Base-by-base conservation (phyloP, 2,329 filamentous ascomycete genomes). In the Fusarium incarnatum region DNA sequence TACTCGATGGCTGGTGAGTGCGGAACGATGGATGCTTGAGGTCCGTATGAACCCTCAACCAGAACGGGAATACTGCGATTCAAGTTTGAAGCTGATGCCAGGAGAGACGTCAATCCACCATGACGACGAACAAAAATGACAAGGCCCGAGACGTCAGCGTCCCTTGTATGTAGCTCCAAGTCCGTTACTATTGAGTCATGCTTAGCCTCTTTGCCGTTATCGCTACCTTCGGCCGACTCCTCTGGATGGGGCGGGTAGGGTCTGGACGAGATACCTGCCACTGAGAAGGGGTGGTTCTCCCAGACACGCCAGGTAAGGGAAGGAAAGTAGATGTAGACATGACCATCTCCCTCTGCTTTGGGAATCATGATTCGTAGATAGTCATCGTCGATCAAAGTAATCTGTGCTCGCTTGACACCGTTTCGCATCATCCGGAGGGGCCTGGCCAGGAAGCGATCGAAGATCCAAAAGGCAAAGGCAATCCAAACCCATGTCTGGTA, bases 251-350 rank as follows among this genome's bases (percentile, higher is more conserved):
- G 8, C 1, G 4, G 8, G 20, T 6, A 16, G 20, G 46, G 44
- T 8, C 64, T 66, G 8, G 65, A 58, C 50, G 68, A 72, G 46
- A 52, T 44, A 9, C 56, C 64, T 11, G 74, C 68, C 5, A 77
- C 71, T 3, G 76, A 78, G 50, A 79, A 78, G 1, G 77, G 77
- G 32, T 79, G 77, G 42, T 73, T 77, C 44, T 78, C 77, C 77
- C 77, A 78, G 23, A 76, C 44, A 18, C 75, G 71, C 76, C 77
- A 77, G 5, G 68, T 75, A 1, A 77, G 34, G 2, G 74, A 73
- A 5, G 76, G 77, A 55, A 77, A 78, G 64, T 76, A 75, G 10
- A 71, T 59, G 44, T 76, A 78, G 41, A 74, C 72, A 50, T 83
- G 63, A 2, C 75, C 76, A 5, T 67, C 49, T 3, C 60, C 64